A percentile compares a stretch with the other conserved stretches of the same genome.
These are phyloP conservation scores for Didymella glomerata DNA, from an alignment of 2,329 filamentous ascomycete genomes.

Conservation along the genomic window DNA sequence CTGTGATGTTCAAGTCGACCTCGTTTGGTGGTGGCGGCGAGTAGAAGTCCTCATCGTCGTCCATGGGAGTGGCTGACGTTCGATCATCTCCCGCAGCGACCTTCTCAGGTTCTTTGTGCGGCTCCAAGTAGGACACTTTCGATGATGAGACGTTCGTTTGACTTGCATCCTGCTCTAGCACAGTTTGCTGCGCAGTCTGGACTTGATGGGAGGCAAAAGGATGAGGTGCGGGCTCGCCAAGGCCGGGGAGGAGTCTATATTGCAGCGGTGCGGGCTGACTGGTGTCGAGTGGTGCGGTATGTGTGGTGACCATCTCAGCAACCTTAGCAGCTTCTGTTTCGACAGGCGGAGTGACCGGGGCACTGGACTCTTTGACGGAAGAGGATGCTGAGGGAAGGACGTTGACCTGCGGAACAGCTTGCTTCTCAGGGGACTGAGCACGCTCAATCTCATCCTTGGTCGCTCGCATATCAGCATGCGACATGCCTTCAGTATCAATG, in stretches of 20 bases:
- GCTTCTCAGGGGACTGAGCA: conserved; percentile 28
- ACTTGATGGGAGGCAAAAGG: neutral
- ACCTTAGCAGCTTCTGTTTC: neutral
- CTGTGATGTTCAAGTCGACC: conserved; percentile 2
- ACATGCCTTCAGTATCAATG: conserved; percentile 58
- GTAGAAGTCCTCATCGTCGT: conserved; percentile 49
- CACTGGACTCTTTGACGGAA: neutral
- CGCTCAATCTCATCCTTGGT: conserved; percentile 51
- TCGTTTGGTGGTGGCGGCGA: conserved; percentile 38
- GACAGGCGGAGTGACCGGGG: neutral
- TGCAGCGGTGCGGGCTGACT: conserved; percentile 6
- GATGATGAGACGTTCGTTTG: neutral
- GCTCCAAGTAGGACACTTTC: neutral
- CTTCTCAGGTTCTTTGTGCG: neutral
- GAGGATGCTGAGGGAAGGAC: neutral
- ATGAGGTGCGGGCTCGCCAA: conserved; percentile 19
- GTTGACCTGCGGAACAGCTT: neutral
- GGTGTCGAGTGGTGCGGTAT: neutral
- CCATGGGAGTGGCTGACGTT: conserved; percentile 33
- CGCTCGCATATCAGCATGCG: conserved; percentile 56
- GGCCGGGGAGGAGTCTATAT: conserved; percentile 25
- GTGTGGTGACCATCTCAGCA: neutral
- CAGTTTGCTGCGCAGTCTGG: neutral
- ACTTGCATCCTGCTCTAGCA: neutral
- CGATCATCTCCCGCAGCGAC: conserved; percentile 5